Conservation (phyloP, 306 rosid genomes). For the Pueraria montana region DNA sequence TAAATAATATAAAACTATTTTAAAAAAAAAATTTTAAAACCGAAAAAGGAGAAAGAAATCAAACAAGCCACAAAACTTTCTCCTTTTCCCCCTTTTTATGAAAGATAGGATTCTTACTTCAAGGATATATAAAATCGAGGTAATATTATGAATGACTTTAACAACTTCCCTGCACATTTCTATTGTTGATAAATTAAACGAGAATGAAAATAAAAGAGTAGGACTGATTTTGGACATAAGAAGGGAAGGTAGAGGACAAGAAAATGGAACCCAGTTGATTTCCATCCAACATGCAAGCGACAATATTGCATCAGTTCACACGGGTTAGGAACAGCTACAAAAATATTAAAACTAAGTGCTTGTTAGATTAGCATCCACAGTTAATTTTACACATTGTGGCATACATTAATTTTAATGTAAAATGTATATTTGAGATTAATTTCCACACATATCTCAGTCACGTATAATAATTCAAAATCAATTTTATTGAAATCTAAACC, state of each 20-base stretch:
- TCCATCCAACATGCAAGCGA: slow-evolving; percentile 5
- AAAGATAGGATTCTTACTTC: background rate
- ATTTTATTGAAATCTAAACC: background rate
- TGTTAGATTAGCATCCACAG: background rate
- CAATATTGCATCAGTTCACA: background rate
- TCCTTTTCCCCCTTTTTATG: background rate
- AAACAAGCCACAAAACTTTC: background rate
- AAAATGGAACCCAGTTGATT: background rate
- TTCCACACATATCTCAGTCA: background rate
- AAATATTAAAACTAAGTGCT: background rate
- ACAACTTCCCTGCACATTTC: background rate
- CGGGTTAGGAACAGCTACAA: background rate
- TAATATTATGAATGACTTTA: background rate
- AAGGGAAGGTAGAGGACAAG: background rate
- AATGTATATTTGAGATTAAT: background rate
- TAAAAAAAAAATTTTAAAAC: background rate
- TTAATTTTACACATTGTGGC: background rate
- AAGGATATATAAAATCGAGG: background rate
- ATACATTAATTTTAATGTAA: background rate
- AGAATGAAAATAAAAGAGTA: background rate
- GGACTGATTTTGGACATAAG: background rate
- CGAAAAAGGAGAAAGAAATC: background rate
- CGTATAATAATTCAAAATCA: background rate
- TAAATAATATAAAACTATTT: background rate
- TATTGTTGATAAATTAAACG: background rate